These are phyloP conservation scores for Wickerhamomyces sydowiorum DNA, from an alignment of 805 yeast genomes.

Conservation along the genomic window DNA sequence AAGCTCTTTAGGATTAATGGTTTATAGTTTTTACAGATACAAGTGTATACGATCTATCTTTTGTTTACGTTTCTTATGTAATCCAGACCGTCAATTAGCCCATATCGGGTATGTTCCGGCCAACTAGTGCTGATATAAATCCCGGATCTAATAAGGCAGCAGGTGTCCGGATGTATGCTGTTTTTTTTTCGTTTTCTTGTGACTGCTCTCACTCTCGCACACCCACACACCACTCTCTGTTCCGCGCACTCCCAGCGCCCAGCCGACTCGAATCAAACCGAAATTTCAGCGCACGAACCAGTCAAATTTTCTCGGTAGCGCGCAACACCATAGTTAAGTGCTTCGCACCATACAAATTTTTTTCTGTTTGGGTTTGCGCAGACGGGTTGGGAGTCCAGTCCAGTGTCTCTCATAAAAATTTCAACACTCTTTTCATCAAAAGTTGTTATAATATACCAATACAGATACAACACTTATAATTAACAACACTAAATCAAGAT, in stretches of 20 bases:
- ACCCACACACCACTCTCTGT: background rate
- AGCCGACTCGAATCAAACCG: background rate
- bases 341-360: background rate
- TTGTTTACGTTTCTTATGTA: background rate
- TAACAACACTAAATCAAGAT: slow-evolving; percentile 24
- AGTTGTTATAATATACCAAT: background rate
- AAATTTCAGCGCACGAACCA: background rate
- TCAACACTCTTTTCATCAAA: slow-evolving; percentile 1
- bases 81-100: background rate
- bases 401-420: background rate
- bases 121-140: too few relatives aligned
- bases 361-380: background rate
- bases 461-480: background rate
- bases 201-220: background rate
- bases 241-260: background rate
- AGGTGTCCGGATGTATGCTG: background rate
- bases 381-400: background rate
- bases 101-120: background rate
- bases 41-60: too few relatives aligned
- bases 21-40: too few relatives aligned
- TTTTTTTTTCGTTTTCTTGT: background rate
- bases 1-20: background rate
- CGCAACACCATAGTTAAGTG: background rate
- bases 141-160: too few relatives aligned
- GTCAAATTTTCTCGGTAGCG: background rate